Base-by-base conservation (phyloP, 176 grass and related monocot species). In the Phragmites australis region DNA sequence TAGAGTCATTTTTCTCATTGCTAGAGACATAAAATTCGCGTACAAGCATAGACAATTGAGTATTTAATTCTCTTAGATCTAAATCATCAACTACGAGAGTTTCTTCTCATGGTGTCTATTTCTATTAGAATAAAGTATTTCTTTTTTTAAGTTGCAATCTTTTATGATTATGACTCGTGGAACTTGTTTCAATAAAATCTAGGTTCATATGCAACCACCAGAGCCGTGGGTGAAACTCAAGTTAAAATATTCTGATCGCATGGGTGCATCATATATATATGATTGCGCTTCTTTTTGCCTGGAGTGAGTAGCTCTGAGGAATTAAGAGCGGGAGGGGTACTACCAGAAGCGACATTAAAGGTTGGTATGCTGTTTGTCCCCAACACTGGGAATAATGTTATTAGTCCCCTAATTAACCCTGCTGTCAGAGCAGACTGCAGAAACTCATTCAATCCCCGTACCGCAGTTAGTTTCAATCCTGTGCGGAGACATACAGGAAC, bases 351-450 rank as follows among this genome's bases (percentile, higher is more conserved):
- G n/a, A 48, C 53, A 75, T 50, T 60, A 37, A 82, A 69, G 44
- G 5, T 37, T 5, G 34, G 61, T 70, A 59, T 82, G 43, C 63
- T 51, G 43, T 76, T 67, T 87, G 71, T 69, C 63, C 62, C 71
- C 52, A 52, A 25, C 51, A 74, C 50, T 72, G 47, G 6, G 48
- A 41, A 68, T n/a, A 25, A 67, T 23, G n/a, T 64, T 80, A 86
- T 68, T 41, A 60, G 51, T 68, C 26, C 83, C 34, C 18, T 85
- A 65, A 72, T 72, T 72, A 79, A 64, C 14, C 46, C 50, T 1
- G 8, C 16, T 30, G 17, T 44, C 63, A 59, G 51, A 84, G 42
- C 68, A 59, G 57, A 23, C 50, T 52, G 55, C 66, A 72, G 66
- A 46, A 76, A 57, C 76, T 26, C 26, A 57, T 58, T 47, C 25